Conservation (phyloP, 1,139 yeast species). For the Nadsonia starkeyi-henricii region DNA sequence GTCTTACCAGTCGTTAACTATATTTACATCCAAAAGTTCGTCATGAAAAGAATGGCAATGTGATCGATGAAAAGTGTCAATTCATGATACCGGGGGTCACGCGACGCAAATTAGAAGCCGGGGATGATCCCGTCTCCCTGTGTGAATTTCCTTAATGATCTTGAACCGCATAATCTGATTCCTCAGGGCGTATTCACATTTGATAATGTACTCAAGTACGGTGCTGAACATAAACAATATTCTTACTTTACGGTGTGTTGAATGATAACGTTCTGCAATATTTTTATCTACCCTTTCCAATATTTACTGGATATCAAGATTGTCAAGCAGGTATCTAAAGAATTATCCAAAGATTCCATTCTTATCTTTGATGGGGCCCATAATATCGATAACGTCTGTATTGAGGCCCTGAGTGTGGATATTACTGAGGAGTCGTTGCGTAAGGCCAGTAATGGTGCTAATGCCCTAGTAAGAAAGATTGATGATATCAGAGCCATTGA, state of each 20-base stretch:
- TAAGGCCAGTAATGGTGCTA: constrained; percentile 73
- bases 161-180: constrained; percentile 75
- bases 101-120: constrained; percentile 48
- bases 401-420: constrained; percentile 85
- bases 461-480: constrained; percentile 55
- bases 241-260: constrained; percentile 96
- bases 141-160: constrained; percentile 76
- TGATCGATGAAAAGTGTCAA: constrained; percentile 93
- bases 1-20: constrained; percentile 82
- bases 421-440: constrained; percentile 70
- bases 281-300: constrained; percentile 91
- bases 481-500: constrained; percentile 75
- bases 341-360: constrained; percentile 82
- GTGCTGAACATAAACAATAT: constrained; percentile 69
- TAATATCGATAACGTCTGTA: constrained; percentile 95
- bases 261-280: constrained; percentile 91
- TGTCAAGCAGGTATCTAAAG: constrained; percentile 87
- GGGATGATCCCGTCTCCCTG: constrained; percentile 44
- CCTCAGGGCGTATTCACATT: constrained; percentile 93
- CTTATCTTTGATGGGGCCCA: constrained; percentile 97
- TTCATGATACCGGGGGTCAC: constrained; percentile 86
- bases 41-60: constrained; percentile 75
- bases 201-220: constrained; percentile 63
- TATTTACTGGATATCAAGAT: constrained; percentile 91
- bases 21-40: constrained; percentile 84